Evolutionary conservation across 352 stramenopile species (phyloP).

Genomic region (Pythium apleroticum): DNA sequence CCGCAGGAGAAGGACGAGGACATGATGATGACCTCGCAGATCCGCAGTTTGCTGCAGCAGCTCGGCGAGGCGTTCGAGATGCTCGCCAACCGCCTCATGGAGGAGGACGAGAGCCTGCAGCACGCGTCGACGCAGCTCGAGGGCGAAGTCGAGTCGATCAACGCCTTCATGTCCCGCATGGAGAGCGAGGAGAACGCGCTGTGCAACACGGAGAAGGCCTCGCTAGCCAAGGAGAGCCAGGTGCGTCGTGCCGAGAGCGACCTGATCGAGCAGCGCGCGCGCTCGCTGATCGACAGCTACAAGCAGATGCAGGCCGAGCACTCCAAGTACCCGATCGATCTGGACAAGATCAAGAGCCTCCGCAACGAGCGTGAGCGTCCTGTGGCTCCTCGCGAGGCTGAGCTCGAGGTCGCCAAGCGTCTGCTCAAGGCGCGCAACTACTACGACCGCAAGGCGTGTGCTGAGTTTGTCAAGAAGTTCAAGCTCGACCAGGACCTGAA

Average conservation of each 20-base stretch:
- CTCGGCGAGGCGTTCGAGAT: constrained; percentile 87
- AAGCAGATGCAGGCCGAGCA: constrained; percentile 88
- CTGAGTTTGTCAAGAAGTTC: constrained; percentile 82
- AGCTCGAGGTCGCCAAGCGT: constrained; percentile 74
- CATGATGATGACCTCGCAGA: constrained; percentile 92
- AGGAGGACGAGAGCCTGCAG: constrained; percentile 84
- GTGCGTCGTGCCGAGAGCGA: constrained; percentile 77
- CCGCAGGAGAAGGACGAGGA: constrained; percentile 88
- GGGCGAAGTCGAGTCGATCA: constrained; percentile 86
- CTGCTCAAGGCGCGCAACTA: constrained; percentile 88
- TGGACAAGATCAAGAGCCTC: constrained; percentile 81
- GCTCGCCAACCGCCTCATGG: constrained; percentile 81
- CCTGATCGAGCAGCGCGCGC: constrained; percentile 83
- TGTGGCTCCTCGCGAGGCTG: constrained; percentile 60
- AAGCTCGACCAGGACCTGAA: constrained; percentile 80
- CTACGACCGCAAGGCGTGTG: constrained; percentile 83
- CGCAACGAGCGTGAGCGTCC: constrained; percentile 74
- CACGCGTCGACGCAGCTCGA: constrained; percentile 82
- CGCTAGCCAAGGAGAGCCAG: constrained; percentile 80
- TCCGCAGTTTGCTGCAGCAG: constrained; percentile 83
- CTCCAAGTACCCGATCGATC: constrained; percentile 79
- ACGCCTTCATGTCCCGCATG: constrained; percentile 89
- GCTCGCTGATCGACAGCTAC: constrained; percentile 83
- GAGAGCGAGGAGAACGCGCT: constrained; percentile 85
- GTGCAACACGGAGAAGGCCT: constrained; percentile 83